Evolutionary conservation across 192 early-diverging fungal species (phyloP), one percentile per base, ranked within the genome.

Genomic region (Spinellus fusiger): DNA sequence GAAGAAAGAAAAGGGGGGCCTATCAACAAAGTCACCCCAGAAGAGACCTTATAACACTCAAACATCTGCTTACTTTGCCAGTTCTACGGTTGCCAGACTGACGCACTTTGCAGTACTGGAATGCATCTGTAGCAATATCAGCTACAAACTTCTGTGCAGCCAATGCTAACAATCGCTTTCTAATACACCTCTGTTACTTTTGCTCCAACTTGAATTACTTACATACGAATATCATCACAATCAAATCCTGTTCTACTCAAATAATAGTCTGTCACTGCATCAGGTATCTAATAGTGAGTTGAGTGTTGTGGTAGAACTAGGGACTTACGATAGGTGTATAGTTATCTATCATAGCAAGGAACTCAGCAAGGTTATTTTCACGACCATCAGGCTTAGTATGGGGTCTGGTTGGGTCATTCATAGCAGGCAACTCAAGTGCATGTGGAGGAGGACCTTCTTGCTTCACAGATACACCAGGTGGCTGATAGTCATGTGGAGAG

Each of bases 211-310:
- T 6, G 40, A 44, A 12, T 3, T 44, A 25, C 49, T 54, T 55
- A 67, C 84, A 92, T 76, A 49, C 90, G 66, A 28, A 85, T 74
- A 74, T 93, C 90, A 55, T 88, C 83, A 56, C 85, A 89, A 37
- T 88, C 81, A 56, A 92, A 86, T n/a, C 90, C 92, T 13, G 87
- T 83, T 40, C 80, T 71, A 54, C 80, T 74, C 10, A 93, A 68
- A 64, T 94, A 93, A 68, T 98, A 93, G 66, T 98, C 94, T 10
- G 93, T 94, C 12, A 96, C 87, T 25, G 90, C 87, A 63, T 96
- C 95, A 33, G 94, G 94, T 48, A 94, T 93, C 87, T 90, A 67
- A 54, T 46, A 4, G 26, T 6, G 46, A 54, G 54, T n/a, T 10
- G 49, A 35, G 16, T 49, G 1, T 5, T 34, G 33, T 48, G 18